A percentile compares a stretch with the other conserved stretches of the same genome.
These are phyloP conservation scores for Emergomyces pasteurianus DNA, from an alignment of 2,329 filamentous ascomycete genomes.

Conservation along the genomic window DNA sequence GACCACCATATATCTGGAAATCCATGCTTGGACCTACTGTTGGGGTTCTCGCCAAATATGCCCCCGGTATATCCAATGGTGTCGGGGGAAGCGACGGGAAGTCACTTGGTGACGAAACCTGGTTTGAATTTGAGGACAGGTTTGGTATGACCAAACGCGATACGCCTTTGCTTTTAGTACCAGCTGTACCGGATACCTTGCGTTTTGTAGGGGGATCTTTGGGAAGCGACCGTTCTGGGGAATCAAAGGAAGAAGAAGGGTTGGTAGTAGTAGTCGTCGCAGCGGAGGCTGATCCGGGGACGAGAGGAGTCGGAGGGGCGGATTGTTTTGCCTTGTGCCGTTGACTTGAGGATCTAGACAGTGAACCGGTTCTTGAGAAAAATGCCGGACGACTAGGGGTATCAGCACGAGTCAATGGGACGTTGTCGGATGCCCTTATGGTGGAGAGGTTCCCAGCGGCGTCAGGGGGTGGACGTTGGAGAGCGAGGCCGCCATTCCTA, in stretches of 20 bases:
- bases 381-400: neutral
- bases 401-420: neutral
- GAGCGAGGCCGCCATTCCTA: neutral
- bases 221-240: neutral
- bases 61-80: neutral
- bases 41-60: neutral
- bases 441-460: neutral
- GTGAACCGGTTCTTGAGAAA: neutral
- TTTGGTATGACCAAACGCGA: neutral
- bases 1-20: constrained; percentile 9
- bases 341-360: neutral
- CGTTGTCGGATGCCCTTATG: neutral
- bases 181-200: neutral
- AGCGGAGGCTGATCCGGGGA: neutral
- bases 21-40: constrained; percentile 1
- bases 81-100: neutral
- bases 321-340: neutral
- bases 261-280: neutral
- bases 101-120: neutral
- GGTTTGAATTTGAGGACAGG: neutral
- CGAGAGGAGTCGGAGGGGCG: neutral
- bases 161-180: neutral
- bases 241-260: neutral
- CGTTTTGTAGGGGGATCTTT: neutral
- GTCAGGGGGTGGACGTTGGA: neutral